A percentile compares a stretch with the other conserved stretches of the same genome.
These are phyloP conservation scores for Castanopsis chinensis DNA, from an alignment of 306 rosid genomes.

Conservation along the genomic window DNA sequence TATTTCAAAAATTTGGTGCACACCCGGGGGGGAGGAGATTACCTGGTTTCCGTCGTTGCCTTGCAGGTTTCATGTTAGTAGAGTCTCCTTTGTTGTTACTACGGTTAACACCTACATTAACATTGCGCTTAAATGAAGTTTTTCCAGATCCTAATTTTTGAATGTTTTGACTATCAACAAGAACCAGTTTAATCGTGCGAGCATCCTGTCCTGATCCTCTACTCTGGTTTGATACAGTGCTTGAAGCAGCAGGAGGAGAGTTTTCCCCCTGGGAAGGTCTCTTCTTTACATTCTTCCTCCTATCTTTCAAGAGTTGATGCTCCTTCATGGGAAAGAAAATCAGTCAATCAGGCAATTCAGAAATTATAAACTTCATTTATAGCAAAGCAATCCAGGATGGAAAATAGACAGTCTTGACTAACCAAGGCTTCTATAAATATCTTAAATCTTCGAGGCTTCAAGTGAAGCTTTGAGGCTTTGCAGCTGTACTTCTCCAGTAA, in stretches of 20 bases:
- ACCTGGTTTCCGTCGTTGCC: conserved; percentile 91
- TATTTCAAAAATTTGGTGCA: not conserved
- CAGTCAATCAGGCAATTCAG: conserved; percentile 34
- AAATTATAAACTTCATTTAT: conserved; percentile 1
- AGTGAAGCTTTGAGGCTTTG: conserved; percentile 97
- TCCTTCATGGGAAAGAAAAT: conserved; percentile 63
- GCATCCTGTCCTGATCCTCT: conserved; percentile 67
- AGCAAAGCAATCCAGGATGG: conserved; percentile 8
- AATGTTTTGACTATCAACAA: conserved; percentile 85
- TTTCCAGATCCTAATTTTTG: conserved; percentile 82
- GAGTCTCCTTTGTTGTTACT: conserved; percentile 74
- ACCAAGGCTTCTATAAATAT: conserved; percentile 96
- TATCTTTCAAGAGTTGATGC: conserved; percentile 94
- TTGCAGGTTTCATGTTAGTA: conserved; percentile 61
- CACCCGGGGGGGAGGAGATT: conserved; percentile 17
- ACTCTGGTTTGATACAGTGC: conserved; percentile 55
- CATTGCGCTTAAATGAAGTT: conserved; percentile 66
- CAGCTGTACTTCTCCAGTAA: conserved; percentile 96
- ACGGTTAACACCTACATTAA: conserved; percentile 66
- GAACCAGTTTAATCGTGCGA: conserved; percentile 67
- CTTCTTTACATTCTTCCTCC: conserved; percentile 80
- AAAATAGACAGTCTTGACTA: conserved; percentile 39
- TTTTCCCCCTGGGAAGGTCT: conserved; percentile 68
- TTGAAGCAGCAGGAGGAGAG: conserved; percentile 49
- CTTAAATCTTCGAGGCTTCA: conserved; percentile 94